These are phyloP conservation scores for Neurospora sp. DNA, from an alignment of 495 filamentous ascomycete genomes.

Conservation along the genomic window DNA sequence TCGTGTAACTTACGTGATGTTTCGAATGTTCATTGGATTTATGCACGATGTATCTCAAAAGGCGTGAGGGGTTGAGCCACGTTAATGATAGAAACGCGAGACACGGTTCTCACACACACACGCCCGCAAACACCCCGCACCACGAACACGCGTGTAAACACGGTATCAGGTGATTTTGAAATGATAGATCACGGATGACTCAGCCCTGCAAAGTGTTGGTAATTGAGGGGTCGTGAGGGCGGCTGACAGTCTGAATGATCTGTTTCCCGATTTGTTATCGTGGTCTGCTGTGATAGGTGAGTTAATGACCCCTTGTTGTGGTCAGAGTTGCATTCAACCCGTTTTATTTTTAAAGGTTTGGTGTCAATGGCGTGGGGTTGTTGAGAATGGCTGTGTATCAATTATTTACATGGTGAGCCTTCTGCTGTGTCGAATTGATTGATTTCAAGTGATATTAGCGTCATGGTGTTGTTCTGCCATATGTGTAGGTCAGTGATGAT, in stretches of 20 bases:
- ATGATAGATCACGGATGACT: neutral
- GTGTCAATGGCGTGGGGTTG: neutral
- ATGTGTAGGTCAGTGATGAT: neutral
- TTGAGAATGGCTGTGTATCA: neutral
- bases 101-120: neutral
- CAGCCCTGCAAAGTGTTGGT: neutral
- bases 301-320: neutral
- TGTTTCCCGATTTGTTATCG: neutral
- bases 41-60: neutral
- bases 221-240: neutral
- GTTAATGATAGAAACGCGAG: neutral
- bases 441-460: neutral
- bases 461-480: neutral
- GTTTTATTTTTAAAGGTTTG: neutral
- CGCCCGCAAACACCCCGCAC: slow-evolving; percentile 2
- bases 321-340: neutral
- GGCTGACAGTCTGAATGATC: neutral
- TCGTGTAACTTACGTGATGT: neutral
- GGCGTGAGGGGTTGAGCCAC: neutral
- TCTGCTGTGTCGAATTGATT: too few relatives aligned
- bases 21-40: neutral
- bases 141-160: neutral
- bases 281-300: neutral
- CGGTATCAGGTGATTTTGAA: slow-evolving; percentile 11
- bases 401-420: too few relatives aligned